Conservation (phyloP, 164 flowering plant species). For the Stephania japonica region DNA sequence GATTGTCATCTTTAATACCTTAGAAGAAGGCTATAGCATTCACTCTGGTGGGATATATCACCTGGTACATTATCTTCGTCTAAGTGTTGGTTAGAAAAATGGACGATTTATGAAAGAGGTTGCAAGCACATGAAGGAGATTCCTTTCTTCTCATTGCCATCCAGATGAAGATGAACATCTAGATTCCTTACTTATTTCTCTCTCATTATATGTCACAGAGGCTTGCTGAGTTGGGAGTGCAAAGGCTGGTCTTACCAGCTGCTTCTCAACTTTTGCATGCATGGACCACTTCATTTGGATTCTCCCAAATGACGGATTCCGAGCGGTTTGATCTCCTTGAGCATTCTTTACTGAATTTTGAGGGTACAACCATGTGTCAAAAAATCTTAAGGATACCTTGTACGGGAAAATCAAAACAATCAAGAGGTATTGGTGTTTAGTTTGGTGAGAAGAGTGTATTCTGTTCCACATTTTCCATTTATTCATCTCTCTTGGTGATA, state of each 20-base stretch:
- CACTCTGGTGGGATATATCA: not conserved
- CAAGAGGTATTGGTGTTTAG: slow-evolving; percentile 30
- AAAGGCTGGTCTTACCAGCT: slow-evolving; percentile 79
- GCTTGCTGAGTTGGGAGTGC: slow-evolving; percentile 65
- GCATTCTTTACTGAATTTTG: slow-evolving; percentile 68
- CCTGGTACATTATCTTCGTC: not conserved
- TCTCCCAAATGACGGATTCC: slow-evolving; percentile 43
- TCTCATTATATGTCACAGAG: slow-evolving; percentile 32
- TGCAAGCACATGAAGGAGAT: not conserved
- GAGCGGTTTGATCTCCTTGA: slow-evolving; percentile 53
- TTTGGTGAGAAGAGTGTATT: not conserved
- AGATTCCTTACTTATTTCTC: not conserved
- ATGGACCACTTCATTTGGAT: slow-evolving; percentile 84
- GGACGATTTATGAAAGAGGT: no score
- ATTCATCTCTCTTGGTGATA: slow-evolving; percentile 3
- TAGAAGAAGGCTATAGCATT: not conserved
- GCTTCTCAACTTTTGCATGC: slow-evolving; percentile 55
- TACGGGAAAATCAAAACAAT: slow-evolving; percentile 10
- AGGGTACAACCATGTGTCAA: slow-evolving; percentile 77
- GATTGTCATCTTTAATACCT: not conserved
- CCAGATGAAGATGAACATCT: not conserved
- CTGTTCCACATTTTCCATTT: not conserved
- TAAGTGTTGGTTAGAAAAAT: no score
- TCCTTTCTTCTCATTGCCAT: not conserved
- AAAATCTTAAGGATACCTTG: slow-evolving; percentile 35